Conservation (phyloP, 75 land plant genomes). For the Chamaecyparis obtusa region DNA sequence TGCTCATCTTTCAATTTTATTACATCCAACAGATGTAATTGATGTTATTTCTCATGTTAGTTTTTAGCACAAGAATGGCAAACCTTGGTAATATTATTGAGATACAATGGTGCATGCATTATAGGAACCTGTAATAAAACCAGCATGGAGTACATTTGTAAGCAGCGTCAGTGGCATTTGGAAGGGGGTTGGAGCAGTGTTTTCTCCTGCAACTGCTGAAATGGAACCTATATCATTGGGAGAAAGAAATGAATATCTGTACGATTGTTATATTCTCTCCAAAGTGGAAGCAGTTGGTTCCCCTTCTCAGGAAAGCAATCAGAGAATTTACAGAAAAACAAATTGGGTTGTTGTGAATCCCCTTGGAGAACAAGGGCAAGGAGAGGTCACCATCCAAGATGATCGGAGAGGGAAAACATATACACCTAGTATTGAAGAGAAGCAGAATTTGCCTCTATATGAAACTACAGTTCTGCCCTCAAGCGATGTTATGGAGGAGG, state of each 20-base stretch:
- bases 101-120: not conserved
- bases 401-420: not conserved
- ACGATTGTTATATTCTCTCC: slow-evolving; percentile 78
- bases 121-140: slow-evolving; percentile 83
- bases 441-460: slow-evolving; percentile 34
- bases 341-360: slow-evolving; percentile 85
- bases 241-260: slow-evolving; percentile 62
- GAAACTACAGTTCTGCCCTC: slow-evolving; percentile 34
- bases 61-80: not conserved
- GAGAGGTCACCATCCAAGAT: slow-evolving; percentile 21
- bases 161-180: slow-evolving; percentile 93
- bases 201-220: slow-evolving; percentile 92
- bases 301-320: slow-evolving; percentile 15
- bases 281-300: slow-evolving; percentile 38
- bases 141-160: slow-evolving; percentile 83
- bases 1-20: not conserved
- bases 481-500: slow-evolving; percentile 91
- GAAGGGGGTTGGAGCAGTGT: slow-evolving; percentile 95
- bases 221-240: slow-evolving; percentile 91
- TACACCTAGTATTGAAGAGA: not conserved
- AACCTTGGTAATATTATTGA: not conserved
- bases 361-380: slow-evolving; percentile 52
- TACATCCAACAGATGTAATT: not conserved
- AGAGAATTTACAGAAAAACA: slow-evolving; percentile 53
- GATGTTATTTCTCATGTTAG: not conserved